These are phyloP conservation scores for Phytomonas serpens DNA, from an alignment of 208 protist genomes.

Conservation along the genomic window DNA sequence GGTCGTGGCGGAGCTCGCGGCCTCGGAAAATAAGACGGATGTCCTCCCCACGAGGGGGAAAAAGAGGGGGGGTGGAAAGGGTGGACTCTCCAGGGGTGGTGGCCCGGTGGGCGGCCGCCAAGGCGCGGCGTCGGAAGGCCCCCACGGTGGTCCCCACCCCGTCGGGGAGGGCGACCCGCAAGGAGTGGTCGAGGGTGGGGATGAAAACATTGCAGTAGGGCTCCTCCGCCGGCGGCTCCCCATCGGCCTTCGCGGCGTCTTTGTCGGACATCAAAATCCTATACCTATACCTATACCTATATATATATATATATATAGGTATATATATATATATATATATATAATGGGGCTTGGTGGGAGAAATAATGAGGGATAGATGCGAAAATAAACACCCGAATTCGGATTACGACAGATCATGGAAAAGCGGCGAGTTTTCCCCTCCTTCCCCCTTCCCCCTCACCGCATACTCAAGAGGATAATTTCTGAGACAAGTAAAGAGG, in stretches of 20 bases:
- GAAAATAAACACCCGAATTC: too few relatives aligned
- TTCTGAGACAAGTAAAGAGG: neutral
- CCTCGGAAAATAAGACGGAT: slow-evolving; percentile 20
- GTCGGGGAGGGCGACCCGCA: neutral
- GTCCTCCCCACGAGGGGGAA: neutral
- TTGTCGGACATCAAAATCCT: neutral
- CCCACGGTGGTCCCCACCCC: neutral
- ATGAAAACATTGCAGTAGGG: neutral
- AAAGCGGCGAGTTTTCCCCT: too few relatives aligned
- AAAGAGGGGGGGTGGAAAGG: neutral
- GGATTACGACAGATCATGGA: too few relatives aligned
- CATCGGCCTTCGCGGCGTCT: neutral
- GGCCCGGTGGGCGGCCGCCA: neutral
- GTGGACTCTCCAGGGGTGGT: too few relatives aligned
- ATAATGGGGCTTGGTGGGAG: too few relatives aligned
- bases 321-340: too few relatives aligned
- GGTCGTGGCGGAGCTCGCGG: slow-evolving; percentile 12
- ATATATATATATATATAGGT: too few relatives aligned
- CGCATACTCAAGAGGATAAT: neutral
- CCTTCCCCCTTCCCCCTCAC: too few relatives aligned
- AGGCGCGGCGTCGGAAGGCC: neutral
- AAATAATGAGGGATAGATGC: too few relatives aligned
- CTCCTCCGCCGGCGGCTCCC: neutral
- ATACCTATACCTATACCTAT: too few relatives aligned
- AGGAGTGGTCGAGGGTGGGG: neutral